Evolutionary conservation across 441 rosid species (phyloP), one percentile per base, ranked within the genome.

Genomic region (Gossypium lobatum): DNA sequence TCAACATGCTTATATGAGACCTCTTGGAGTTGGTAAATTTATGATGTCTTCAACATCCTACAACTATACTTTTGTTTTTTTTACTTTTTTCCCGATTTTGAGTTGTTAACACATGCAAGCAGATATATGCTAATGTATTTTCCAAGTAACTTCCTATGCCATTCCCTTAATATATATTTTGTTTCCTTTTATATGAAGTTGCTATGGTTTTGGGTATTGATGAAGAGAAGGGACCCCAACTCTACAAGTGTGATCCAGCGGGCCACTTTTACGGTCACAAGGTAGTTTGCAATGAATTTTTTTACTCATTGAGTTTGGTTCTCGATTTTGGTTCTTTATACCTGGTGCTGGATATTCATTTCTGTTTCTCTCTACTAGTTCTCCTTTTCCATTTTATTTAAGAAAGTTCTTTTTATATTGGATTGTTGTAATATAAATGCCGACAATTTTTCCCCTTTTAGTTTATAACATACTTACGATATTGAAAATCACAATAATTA

Each of bases 1-100:
- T 62, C 99, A 95, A 67, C 98, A 95, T 89, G 99, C 98, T 68
- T 95, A 95, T 80, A 92, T 93, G 99, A 89, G 99, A 83, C 99
- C 99, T 17, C 98, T 93, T 76, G 97, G 99, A 79, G 97, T 95
- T 71, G 95, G 99, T 86, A 81, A 58, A 88, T 81, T 75, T 80
- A 75, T 75, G 17, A 3, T 76, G 74, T 75, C 72, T 54, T 34
- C 8, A 52, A 20, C 16, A 17, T 60, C 48, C 54, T 16, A 4
- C 6, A 1, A 25, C 17, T 48, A 5, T 46, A 14, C 26, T 61
- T 61, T 42, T 17, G 0, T 72, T 72, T 54, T 46, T 16, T 13
- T 59, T 23, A 26, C 26, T 45, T 59, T 50, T 46, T 37, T 37
- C 6, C 2, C 16, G 28, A 46, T 9, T 16, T 10, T 72, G 46